Evolutionary conservation across 2,329 filamentous ascomycete genomes (phyloP).

Genomic region (Aspergillus ibericus): DNA sequence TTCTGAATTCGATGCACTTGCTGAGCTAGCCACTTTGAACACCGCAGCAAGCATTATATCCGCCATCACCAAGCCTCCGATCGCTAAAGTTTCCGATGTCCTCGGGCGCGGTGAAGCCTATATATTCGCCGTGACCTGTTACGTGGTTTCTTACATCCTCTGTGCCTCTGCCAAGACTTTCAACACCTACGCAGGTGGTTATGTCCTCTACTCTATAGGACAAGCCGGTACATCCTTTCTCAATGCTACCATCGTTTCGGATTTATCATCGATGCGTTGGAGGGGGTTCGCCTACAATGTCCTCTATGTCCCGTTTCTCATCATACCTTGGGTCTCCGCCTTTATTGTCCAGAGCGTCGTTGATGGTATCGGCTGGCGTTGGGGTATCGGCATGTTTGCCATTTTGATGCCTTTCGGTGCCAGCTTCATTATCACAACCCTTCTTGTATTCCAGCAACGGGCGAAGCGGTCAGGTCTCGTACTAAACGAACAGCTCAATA

Average conservation of each 20-base stretch:
- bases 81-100: slow-evolving; percentile 47
- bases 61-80: slow-evolving; percentile 43
- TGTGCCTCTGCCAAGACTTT: slow-evolving; percentile 38
- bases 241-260: slow-evolving; percentile 45
- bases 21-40: slow-evolving; percentile 36
- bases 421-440: slow-evolving; percentile 37
- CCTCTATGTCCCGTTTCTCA: slow-evolving; percentile 42
- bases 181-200: slow-evolving; percentile 39
- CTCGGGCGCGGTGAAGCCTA: slow-evolving; percentile 44
- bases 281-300: slow-evolving; percentile 42
- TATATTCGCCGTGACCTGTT: slow-evolving; percentile 34
- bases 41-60: slow-evolving; percentile 42
- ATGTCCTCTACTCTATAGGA: slow-evolving; percentile 39
- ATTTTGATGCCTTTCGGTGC: slow-evolving; percentile 44
- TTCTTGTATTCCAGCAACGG: slow-evolving; percentile 40
- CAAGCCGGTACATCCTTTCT: slow-evolving; percentile 44
- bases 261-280: slow-evolving; percentile 44
- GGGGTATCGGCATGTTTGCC: slow-evolving; percentile 48
- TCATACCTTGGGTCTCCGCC: slow-evolving; percentile 44
- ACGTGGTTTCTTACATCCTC: slow-evolving; percentile 41
- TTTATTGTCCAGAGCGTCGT: slow-evolving; percentile 45
- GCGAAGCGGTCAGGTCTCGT: slow-evolving; percentile 31
- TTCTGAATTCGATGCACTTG: slow-evolving; percentile 40
- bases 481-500: slow-evolving; percentile 24
- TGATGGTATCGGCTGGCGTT: slow-evolving; percentile 45